A percentile compares a stretch with the other conserved stretches of the same genome.
These are phyloP conservation scores for Coccomyxa sp. DNA, from an alignment of 139 green algal genomes.

Conservation along the genomic window DNA sequence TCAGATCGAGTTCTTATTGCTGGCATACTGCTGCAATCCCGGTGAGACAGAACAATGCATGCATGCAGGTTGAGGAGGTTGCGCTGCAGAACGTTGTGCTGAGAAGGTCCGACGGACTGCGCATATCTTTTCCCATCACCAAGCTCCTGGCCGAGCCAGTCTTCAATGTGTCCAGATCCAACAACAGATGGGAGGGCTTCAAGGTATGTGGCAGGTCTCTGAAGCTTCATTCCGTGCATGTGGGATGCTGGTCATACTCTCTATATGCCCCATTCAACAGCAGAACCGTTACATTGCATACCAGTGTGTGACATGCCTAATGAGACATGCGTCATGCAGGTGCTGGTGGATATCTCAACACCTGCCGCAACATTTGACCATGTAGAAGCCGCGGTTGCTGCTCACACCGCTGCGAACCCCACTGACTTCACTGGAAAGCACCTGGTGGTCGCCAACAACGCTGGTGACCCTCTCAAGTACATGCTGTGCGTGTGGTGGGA, in stretches of 20 bases:
- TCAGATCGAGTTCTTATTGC: background rate
- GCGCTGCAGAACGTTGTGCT: slow-evolving; percentile 16
- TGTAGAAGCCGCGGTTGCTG: slow-evolving; percentile 10
- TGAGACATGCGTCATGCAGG: slow-evolving; percentile 2
- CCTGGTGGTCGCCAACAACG: slow-evolving; percentile 19
- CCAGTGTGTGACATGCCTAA: no score
- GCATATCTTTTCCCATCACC: slow-evolving; percentile 14
- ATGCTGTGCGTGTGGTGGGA: slow-evolving; percentile 23
- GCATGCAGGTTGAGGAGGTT: slow-evolving; percentile 19
- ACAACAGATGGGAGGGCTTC: slow-evolving; percentile 25
- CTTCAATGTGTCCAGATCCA: slow-evolving; percentile 21
- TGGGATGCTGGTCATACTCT: no score
- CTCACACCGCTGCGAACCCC: slow-evolving; percentile 15
- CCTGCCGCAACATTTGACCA: slow-evolving; percentile 11
- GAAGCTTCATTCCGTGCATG: background rate
- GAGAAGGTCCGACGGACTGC: slow-evolving; percentile 4
- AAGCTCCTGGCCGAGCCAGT: slow-evolving; percentile 4
- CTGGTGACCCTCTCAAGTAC: slow-evolving; percentile 23
- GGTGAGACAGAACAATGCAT: background rate
- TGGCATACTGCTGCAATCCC: background rate
- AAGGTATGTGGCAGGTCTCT: slow-evolving; percentile 10
- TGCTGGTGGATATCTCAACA: slow-evolving; percentile 24
- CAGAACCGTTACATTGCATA: background rate
- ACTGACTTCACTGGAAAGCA: slow-evolving; percentile 17
- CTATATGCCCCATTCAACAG: background rate